Conservation (phyloP, 1,139 yeast species). For the Suhomyces guaymorum region DNA sequence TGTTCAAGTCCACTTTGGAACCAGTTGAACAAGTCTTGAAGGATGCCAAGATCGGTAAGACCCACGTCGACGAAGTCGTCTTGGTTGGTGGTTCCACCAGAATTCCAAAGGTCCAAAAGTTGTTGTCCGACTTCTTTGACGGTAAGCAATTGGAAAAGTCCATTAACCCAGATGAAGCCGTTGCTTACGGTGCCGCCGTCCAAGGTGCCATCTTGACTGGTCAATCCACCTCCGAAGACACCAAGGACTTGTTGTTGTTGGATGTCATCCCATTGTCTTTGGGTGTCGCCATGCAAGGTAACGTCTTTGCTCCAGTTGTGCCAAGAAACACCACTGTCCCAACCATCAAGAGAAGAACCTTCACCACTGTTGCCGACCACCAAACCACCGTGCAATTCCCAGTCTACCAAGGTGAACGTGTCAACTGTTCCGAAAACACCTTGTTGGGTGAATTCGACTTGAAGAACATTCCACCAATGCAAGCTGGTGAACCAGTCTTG, state of each 20-base stretch:
- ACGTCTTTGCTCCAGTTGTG: conserved; percentile 97
- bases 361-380: conserved; percentile 99
- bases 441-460: conserved; percentile 99
- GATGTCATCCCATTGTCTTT: conserved; percentile 98
- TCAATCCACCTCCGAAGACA: conserved; percentile 94
- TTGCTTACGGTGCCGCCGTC: conserved; percentile 98
- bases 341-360: conserved; percentile 98
- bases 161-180: conserved; percentile 99
- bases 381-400: conserved; percentile 99
- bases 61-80: conserved; percentile 91
- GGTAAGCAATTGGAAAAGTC: conserved; percentile 96
- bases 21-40: conserved; percentile 98
- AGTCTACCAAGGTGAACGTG: conserved; percentile 99
- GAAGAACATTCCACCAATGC: conserved; percentile 98
- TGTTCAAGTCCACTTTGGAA: conserved; percentile 93
- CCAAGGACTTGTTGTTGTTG: conserved; percentile 94
- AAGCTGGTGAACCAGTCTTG: conserved; percentile 99
- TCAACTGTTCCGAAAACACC: conserved; percentile 98
- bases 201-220: conserved; percentile 99
- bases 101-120: conserved; percentile 98
- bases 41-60: conserved; percentile 90
- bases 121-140: conserved; percentile 95
- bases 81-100: conserved; percentile 99
- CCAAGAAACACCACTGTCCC: conserved; percentile 99
- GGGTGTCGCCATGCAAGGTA: conserved; percentile 99